Percentiles rank a stretch among this genome's conserved stretches.
Conservation (phyloP, 2,329 filamentous ascomycete species). For the Colletotrichum musicola region DNA sequence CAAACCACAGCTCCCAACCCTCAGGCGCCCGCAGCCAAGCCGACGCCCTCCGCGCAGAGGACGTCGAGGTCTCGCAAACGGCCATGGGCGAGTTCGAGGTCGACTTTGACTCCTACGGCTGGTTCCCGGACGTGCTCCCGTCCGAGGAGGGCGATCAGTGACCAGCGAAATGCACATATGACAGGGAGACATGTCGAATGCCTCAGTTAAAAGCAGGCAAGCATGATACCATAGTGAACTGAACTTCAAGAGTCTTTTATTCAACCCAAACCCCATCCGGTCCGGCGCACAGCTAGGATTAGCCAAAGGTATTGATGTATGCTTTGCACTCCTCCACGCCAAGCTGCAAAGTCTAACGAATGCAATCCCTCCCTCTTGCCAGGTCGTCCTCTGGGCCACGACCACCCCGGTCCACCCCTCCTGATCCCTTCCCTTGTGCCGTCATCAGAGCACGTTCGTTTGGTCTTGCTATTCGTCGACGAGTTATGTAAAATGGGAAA, state of each 20-base stretch:
- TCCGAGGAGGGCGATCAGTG: conserved; percentile 52
- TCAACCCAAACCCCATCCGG: conserved; percentile 22
- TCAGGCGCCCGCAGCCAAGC: conserved; percentile 64
- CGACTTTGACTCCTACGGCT: conserved; percentile 65
- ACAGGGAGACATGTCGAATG: background rate
- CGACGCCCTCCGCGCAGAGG: conserved; percentile 62
- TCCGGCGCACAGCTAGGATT: conserved; percentile 28
- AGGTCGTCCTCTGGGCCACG: conserved; percentile 1
- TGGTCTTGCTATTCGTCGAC: conserved; percentile 29
- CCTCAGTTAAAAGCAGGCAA: too few species aligned
- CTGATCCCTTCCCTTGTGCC: conserved; percentile 28
- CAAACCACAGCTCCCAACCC: conserved; percentile 58
- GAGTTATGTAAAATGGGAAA: conserved; percentile 22
- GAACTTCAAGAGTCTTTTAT: conserved; percentile 26
- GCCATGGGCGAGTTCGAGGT: conserved; percentile 66
- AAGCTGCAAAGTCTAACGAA: conserved; percentile 14
- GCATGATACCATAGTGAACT: background rate
- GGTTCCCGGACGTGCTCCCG: conserved; percentile 66
- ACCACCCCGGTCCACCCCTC: background rate
- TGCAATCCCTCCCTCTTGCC: background rate
- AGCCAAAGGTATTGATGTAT: conserved; percentile 29
- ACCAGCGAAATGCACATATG: background rate
- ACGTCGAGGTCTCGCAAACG: conserved; percentile 62
- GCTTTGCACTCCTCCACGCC: conserved; percentile 5
- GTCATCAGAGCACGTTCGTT: conserved; percentile 31